Base-by-base conservation (phyloP, 2,329 filamentous ascomycete genomes). In the Plectosphaerella plurivora region DNA sequence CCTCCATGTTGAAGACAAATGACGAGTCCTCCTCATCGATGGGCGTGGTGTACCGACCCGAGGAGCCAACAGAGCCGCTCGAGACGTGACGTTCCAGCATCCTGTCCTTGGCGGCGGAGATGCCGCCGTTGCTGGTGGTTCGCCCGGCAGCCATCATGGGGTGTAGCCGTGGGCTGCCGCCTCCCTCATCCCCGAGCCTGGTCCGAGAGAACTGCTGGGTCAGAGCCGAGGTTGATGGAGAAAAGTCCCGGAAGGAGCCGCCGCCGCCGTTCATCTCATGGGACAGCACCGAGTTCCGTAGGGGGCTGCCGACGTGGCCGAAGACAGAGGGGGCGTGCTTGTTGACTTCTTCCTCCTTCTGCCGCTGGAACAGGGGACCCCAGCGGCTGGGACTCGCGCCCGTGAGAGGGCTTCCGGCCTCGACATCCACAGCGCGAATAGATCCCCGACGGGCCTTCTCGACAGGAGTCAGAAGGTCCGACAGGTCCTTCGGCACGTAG, bases 401-500 rank as follows among this genome's bases (percentile, higher is more conserved):
- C 55, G 68, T 66, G 33, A 78, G 73, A 1, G 82, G 83, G 54
- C 82, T 86, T 47, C 83, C 82, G 48, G 83, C 84, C 25, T 83
- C 79, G 37, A 78, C 76, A n/a, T 83, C 81, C n/a, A 65, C 65
- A 50, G 72, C 76, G 49, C 78, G 75, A 55, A 79, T 70, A 2
- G 84, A 87, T 12, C 83, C 83, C 47, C 84, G 73, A 11, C 84
- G 75, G 11, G 83, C 84, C 65, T 87, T 86, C 63, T 88, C 84
- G 14, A 82, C 81, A 1, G 84, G 83, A 4, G 84, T 88, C 59
- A 88, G 68, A 14, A 88, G 73, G 55, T 87, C 84, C 60, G 84
- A 82, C 36, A 87, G 71, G 53, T 83, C 80, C 55, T 82, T 88
- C 0, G 93, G 94, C 10, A 97, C 77, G 62, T 94, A 89, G 63